phyloP scores from a whole-genome alignment of 139 green algal species.

The Chlamydomonas urium region DNA sequence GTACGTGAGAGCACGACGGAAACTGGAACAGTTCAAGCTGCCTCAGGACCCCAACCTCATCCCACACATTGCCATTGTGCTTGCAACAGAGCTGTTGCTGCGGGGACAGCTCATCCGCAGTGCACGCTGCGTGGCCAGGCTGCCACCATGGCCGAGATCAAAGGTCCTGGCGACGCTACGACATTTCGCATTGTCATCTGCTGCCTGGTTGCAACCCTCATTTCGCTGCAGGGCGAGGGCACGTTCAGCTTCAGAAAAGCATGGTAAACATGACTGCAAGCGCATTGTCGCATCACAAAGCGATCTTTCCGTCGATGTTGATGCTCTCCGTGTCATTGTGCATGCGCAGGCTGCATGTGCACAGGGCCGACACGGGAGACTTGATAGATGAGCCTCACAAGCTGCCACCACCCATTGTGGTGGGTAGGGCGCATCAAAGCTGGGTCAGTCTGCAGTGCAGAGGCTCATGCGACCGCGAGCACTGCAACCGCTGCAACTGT shows the following conservation, averaged over 20 bases:
- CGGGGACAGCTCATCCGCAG: too few relatives aligned
- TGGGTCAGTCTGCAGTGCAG: background rate
- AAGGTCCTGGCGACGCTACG: too few relatives aligned
- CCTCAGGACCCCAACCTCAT: too few relatives aligned
- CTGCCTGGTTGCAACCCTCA: slow-evolving; percentile 73
- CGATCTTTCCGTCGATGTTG: background rate
- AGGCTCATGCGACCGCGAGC: background rate
- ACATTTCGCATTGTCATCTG: too few relatives aligned
- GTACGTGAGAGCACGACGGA: too few relatives aligned
- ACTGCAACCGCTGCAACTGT: background rate
- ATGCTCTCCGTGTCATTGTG: background rate
- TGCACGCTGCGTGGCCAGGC: too few relatives aligned
- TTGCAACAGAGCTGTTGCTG: too few relatives aligned
- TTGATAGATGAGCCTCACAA: slow-evolving; percentile 3
- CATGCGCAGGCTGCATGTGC: slow-evolving; percentile 23
- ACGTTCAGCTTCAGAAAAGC: slow-evolving; percentile 78
- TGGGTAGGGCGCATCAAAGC: slow-evolving; percentile 2
- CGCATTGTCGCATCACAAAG: background rate
- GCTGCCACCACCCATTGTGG: slow-evolving; percentile 14
- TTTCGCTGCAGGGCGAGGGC: slow-evolving; percentile 77
- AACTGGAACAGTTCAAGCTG: too few relatives aligned
- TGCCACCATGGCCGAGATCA: too few relatives aligned
- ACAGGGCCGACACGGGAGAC: background rate
- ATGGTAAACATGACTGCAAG: slow-evolving; percentile 72
- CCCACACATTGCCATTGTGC: too few relatives aligned